Conservation (phyloP, 202 grass and related monocot genomes). For the Hordeum pubiflorum region DNA sequence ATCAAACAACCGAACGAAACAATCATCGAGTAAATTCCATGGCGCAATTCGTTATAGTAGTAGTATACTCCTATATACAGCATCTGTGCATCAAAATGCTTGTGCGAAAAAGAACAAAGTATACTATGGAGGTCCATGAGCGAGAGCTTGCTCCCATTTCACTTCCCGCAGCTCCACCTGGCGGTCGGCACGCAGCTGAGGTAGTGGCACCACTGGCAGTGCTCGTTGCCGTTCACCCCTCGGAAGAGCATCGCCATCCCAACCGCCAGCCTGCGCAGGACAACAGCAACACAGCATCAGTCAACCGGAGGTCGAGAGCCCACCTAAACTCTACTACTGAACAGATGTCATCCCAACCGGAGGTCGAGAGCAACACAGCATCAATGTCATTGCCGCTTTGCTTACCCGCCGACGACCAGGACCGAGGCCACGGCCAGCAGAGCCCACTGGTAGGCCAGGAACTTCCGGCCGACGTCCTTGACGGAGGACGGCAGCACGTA, state of each 20-base stretch:
- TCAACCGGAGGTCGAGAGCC: not conserved
- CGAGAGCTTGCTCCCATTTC: not conserved
- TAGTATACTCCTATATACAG: not conserved
- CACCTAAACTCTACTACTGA: not conserved
- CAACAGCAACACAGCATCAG: not conserved
- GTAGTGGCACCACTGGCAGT: slow-evolving; percentile 81
- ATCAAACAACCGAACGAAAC: not conserved
- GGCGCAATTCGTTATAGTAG: slow-evolving; percentile 2
- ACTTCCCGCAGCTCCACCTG: slow-evolving; percentile 68
- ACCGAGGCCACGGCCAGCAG: slow-evolving; percentile 36
- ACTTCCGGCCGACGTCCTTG: slow-evolving; percentile 50
- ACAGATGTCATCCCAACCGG: not conserved
- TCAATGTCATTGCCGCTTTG: not conserved
- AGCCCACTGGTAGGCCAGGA: slow-evolving; percentile 57
- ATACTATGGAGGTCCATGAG: not conserved
- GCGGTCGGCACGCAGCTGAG: slow-evolving; percentile 76
- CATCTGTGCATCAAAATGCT: slow-evolving; percentile 8
- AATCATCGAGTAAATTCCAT: not conserved
- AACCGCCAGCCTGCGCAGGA: slow-evolving; percentile 42
- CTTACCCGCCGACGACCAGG: slow-evolving; percentile 59
- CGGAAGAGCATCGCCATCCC: slow-evolving; percentile 69
- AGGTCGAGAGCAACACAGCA: not conserved
- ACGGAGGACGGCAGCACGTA: slow-evolving; percentile 42
- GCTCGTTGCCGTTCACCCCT: slow-evolving; percentile 70
- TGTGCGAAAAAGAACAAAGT: not conserved